These are phyloP conservation scores for Naganishia onofrii DNA, from an alignment of 768 basidiomycete genomes.

Conservation along the genomic window DNA sequence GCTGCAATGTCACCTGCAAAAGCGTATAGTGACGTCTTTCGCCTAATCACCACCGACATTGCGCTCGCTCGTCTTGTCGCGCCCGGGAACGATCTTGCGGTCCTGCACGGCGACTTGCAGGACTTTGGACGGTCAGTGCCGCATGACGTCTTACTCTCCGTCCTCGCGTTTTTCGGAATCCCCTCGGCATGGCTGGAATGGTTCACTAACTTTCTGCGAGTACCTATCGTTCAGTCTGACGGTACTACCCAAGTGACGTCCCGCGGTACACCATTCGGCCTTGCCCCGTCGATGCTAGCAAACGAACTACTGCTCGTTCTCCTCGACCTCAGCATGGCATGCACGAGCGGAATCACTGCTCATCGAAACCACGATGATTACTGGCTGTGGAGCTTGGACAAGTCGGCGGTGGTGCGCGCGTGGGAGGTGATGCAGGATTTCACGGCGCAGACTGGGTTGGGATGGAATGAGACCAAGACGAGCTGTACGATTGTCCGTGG, in stretches of 20 bases:
- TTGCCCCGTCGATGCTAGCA: conserved; percentile 8
- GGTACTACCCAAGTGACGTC: neutral
- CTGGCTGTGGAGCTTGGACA: conserved; percentile 25
- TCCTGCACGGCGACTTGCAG: conserved; percentile 25
- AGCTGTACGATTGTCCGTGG: conserved; percentile 17
- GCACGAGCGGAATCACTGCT: conserved; percentile 7
- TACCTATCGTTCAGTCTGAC: conserved; percentile 6
- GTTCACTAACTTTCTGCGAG: conserved; percentile 5
- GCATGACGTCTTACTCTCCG: conserved; percentile 17
- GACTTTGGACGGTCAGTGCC: conserved; percentile 22
- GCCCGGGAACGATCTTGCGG: conserved; percentile 12
- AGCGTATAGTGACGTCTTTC: conserved; percentile 25
- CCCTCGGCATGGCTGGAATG: conserved; percentile 20
- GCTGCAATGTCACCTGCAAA: conserved; percentile 5
- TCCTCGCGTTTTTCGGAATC: conserved; percentile 24
- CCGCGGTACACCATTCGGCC: conserved; percentile 23
- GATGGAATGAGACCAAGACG: conserved; percentile 26
- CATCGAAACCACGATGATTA: conserved; percentile 30
- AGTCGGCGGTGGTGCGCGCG: neutral
- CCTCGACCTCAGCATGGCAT: conserved; percentile 23
- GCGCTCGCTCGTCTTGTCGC: conserved; percentile 8
- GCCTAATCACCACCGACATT: conserved; percentile 24
- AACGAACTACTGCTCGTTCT: conserved; percentile 25
- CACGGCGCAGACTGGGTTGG: conserved; percentile 1
- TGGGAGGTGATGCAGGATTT: conserved; percentile 24